Evolutionary conservation across 805 yeast genomes (phyloP).

Genomic region (Wickerhamiella brachini): DNA sequence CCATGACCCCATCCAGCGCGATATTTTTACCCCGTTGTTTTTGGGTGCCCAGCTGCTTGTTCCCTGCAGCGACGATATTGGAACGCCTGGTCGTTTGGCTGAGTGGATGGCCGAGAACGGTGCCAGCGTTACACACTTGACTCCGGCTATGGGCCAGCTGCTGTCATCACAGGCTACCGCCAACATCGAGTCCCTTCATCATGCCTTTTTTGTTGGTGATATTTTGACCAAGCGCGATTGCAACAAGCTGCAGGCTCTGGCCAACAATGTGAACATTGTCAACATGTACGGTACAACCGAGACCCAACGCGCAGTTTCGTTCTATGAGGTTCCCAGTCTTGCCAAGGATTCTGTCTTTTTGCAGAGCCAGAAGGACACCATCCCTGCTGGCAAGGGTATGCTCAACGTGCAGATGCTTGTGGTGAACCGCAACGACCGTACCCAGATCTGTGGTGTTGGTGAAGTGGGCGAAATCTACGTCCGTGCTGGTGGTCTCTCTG

Average conservation of each 20-base stretch:
- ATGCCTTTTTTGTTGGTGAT: constrained; percentile 98
- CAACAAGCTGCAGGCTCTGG: constrained; percentile 78
- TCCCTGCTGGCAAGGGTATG: constrained; percentile 99
- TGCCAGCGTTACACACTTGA: constrained; percentile 92
- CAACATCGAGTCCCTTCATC: constrained; percentile 72
- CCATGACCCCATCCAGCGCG: constrained; percentile 98
- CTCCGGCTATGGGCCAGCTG: constrained; percentile 99
- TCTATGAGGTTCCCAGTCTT: constrained; percentile 72
- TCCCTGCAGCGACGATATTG: constrained; percentile 95
- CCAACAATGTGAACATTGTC: constrained; percentile 77
- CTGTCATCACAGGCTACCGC: constrained; percentile 90
- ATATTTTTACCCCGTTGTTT: constrained; percentile 94
- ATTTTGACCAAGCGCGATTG: constrained; percentile 95
- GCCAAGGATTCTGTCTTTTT: constrained; percentile 56
- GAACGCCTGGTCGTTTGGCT: constrained; percentile 95
- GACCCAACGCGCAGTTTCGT: constrained; percentile 96
- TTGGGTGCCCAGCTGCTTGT: constrained; percentile 86
- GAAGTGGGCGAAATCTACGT: constrained; percentile 98
- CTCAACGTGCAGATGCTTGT: constrained; percentile 83
- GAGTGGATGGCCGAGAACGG: constrained; percentile 90
- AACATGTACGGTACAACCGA: constrained; percentile 99
- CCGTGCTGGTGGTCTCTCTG: constrained; percentile 95
- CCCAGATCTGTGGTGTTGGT: constrained; percentile 94
- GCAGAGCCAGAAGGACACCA: constrained; percentile 77
- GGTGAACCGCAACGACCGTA: constrained; percentile 77